A percentile compares a stretch with the other conserved stretches of the same genome.
phyloP scores from a whole-genome alignment of 2,329 filamentous ascomycete species.

The Drechslerella dactyloides region DNA sequence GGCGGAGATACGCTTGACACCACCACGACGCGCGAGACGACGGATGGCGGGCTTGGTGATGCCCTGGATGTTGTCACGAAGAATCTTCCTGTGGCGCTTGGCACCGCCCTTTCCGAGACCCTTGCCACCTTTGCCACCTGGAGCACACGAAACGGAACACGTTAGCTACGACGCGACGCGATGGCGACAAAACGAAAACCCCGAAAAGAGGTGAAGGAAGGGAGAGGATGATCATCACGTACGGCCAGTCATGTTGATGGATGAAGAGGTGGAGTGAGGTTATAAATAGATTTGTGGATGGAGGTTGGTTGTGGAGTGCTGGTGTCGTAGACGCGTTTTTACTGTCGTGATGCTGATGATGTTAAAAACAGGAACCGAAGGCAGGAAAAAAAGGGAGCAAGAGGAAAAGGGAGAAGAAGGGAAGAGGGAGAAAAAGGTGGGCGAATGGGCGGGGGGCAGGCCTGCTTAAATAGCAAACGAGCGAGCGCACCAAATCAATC shows the following conservation, averaged over 20 bases:
- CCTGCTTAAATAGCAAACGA: slow-evolving; percentile 49
- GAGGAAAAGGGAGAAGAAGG: slow-evolving; percentile 5
- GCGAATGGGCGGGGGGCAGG: slow-evolving; percentile 28
- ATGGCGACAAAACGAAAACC: slow-evolving; percentile 10
- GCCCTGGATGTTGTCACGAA: slow-evolving; percentile 99
- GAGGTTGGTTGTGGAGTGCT: slow-evolving; percentile 5
- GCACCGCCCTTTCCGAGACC: slow-evolving; percentile 97
- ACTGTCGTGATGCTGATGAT: slow-evolving; percentile 8
- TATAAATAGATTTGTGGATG: slow-evolving; percentile 35
- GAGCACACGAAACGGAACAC: slow-evolving; percentile 55
- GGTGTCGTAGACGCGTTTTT: slow-evolving; percentile 34
- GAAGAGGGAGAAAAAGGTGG: slow-evolving; percentile 15
- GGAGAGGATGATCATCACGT: slow-evolving; percentile 9
- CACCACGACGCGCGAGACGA: slow-evolving; percentile 97
- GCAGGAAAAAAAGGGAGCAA: slow-evolving; percentile 9
- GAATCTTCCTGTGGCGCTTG: slow-evolving; percentile 99
- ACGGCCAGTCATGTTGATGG: slow-evolving; percentile 50
- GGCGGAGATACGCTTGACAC: slow-evolving; percentile 99
- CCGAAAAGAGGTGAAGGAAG: no score
- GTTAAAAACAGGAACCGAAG: slow-evolving; percentile 10
- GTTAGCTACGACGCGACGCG: slow-evolving; percentile 59
- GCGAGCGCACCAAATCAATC: slow-evolving; percentile 41
- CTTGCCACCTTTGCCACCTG: slow-evolving; percentile 95
- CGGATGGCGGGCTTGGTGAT: slow-evolving; percentile 98
- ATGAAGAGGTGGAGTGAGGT: slow-evolving; percentile 8